phyloP scores from a whole-genome alignment of 495 filamentous ascomycete species.

The Penicillium tannophilum region DNA sequence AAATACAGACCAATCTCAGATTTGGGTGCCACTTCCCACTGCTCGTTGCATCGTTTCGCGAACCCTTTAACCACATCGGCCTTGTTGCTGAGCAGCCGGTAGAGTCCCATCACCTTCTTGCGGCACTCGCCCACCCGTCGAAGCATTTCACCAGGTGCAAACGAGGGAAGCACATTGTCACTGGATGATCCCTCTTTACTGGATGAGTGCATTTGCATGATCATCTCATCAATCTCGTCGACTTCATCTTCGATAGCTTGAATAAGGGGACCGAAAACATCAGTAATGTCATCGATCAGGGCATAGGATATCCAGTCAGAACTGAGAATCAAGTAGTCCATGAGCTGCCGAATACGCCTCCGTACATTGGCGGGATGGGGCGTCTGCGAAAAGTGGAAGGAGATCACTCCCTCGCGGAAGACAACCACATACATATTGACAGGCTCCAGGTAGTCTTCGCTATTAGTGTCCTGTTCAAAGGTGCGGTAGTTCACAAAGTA shows the following conservation, averaged over 20 bases:
- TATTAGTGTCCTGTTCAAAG: slow-evolving; percentile 90
- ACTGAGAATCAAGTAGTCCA: slow-evolving; percentile 88
- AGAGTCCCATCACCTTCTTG: slow-evolving; percentile 95
- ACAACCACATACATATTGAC: slow-evolving; percentile 98
- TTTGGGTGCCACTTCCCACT: slow-evolving; percentile 93
- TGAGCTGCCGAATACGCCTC: slow-evolving; percentile 86
- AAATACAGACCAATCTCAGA: slow-evolving; percentile 95
- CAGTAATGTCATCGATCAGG: slow-evolving; percentile 96
- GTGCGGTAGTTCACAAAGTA: slow-evolving; percentile 98
- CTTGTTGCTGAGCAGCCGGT: slow-evolving; percentile 92
- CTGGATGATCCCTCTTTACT: slow-evolving; percentile 39
- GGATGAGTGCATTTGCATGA: slow-evolving; percentile 72
- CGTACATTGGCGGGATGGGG: slow-evolving; percentile 96
- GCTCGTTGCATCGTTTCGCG: slow-evolving; percentile 97
- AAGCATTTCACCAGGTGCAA: slow-evolving; percentile 79
- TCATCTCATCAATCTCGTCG: slow-evolving; percentile 83
- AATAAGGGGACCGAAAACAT: slow-evolving; percentile 90
- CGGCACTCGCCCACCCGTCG: slow-evolving; percentile 88
- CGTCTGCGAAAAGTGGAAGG: slow-evolving; percentile 91
- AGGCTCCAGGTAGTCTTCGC: slow-evolving; percentile 86
- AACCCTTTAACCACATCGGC: slow-evolving; percentile 99
- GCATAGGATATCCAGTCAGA: slow-evolving; percentile 99
- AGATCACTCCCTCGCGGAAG: slow-evolving; percentile 91
- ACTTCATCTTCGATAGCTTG: slow-evolving; percentile 87
- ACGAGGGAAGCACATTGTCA: slow-evolving; percentile 39